Base-by-base conservation (phyloP, 2,329 filamentous ascomycete species). In the Epichloe scottii region DNA sequence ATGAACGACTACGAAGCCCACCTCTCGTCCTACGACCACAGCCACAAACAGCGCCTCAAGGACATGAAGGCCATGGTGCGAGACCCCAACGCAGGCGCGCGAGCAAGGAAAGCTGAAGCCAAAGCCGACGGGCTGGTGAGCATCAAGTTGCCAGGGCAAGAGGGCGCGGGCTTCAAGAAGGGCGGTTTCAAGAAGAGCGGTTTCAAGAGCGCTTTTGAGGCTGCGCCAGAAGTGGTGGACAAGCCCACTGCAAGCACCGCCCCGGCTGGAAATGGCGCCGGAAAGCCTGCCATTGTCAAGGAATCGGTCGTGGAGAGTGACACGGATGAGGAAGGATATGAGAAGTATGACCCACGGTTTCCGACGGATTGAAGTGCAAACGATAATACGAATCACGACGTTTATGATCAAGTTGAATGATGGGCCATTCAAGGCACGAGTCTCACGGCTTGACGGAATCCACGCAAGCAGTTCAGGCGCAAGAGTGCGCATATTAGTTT, bases 1-100 rank as follows among this genome's bases (percentile, higher is more conserved):
- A 91, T 95, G 77, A 91, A 94, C 64, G 91, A 97, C 66, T 96
- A 94, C 66, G 91, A 97, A 68, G 85, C 90, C 7, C 93, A 98
- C 66, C 87, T 96, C 51, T 83, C 83, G 56, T 93, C 87, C 61
- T 97, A 97, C 68, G 93, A 97, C 64, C 93, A 98, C 69, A 87
- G 87, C 60, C 93, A 98, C 69, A 90, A 89, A 66, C 89, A 94
- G 71, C 85, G 87, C 47, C 78, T 90, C 53, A 87, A 88, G 68
- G 87, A 93, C 61, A 89, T 91, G 86, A 89, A 89, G 68, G 82
- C 86, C 61, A 84, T 90, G 74, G 82, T 85, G 34, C 81, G 84
- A 58, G 84, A 89, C 57, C 82, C 85, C 1, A 77, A 75, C 50
- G 82, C 81, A 23, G 77, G 75, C 14, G 78, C 75, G 21, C 79